phyloP scores from a whole-genome alignment of 2,329 filamentous ascomycete species.

The Bipolaris zeicola region DNA sequence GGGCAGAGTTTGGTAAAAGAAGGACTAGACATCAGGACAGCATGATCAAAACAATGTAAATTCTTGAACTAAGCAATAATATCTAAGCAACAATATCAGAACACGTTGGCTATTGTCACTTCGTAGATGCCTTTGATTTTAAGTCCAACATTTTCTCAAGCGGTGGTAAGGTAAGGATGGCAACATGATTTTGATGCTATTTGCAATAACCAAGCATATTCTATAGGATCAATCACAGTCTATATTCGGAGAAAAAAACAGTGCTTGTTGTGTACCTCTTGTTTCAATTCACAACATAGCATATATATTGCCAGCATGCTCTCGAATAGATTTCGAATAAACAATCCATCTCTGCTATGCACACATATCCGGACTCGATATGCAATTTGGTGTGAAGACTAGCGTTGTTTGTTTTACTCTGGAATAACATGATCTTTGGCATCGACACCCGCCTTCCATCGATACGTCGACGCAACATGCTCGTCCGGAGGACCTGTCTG shows the following conservation, averaged over 20 bases:
- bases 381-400: neutral
- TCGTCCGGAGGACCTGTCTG: slow-evolving; percentile 58
- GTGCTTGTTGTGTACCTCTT: neutral
- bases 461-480: slow-evolving; percentile 60
- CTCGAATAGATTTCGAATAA: neutral
- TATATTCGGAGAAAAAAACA: neutral
- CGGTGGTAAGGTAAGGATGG: too few species aligned
- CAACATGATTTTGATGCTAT: too few species aligned
- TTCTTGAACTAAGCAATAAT: too few species aligned
- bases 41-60: too few species aligned
- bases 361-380: neutral
- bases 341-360: neutral
- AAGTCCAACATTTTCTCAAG: too few species aligned
- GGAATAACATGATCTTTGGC: slow-evolving; percentile 38
- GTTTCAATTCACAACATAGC: neutral
- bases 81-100: too few species aligned
- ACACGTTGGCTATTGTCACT: too few species aligned
- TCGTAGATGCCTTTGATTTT: too few species aligned
- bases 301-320: neutral
- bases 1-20: too few species aligned
- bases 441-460: slow-evolving; percentile 45
- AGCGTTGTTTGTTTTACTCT: slow-evolving; percentile 3
- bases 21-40: too few species aligned
- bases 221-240: too few species aligned
- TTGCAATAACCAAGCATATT: too few species aligned